Base-by-base conservation (phyloP, 805 yeast genomes). In the Pichia cephalocereana region DNA sequence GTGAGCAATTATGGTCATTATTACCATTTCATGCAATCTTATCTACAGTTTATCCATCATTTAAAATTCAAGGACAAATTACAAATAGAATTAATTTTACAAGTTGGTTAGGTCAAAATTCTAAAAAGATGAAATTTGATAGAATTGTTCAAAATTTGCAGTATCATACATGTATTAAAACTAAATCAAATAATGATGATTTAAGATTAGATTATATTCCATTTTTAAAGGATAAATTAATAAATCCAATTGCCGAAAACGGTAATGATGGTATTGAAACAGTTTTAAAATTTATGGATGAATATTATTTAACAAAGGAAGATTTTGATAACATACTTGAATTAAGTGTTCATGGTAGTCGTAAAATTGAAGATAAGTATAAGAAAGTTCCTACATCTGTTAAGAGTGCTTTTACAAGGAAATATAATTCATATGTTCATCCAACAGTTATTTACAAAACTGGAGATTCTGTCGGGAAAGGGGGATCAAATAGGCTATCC, bases 1-100 rank as follows among this genome's bases (percentile, higher is more conserved):
- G 91, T 39, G 96, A 90, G 55, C 98, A 91, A 64, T 86, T 86
- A 56, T 90, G 98, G 98, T 80, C 93, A 52, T 72, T 91, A 51
- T 75, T 93, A 71, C 99, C 98, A 8, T 74, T 88, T 58, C 96
- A 88, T 66, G 97, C 89, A 0, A 75, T 88, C 5, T 71, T 85
- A 72, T 90, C 97, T 1, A 77, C 95, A 0, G 87, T 93, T 12
- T 69, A 77, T 44, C 99, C 98, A 1, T 75, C 87, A 0, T 79
- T 79, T 34, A 76, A 73, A 53, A 81, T 88, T 19, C 82, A 86
- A 15, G 97, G 96, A 8, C 76, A 74, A 44, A 65, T 83, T 44
- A 66, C 74, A 1, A 84, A 84, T 10, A 71, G 96, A 54, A 79
- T 83, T 47, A 82, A 80, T 65, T 91, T 91, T 68, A 79, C 96